Evolutionary conservation across 306 rosid species (phyloP).

Genomic region (Lagenaria siceraria): DNA sequence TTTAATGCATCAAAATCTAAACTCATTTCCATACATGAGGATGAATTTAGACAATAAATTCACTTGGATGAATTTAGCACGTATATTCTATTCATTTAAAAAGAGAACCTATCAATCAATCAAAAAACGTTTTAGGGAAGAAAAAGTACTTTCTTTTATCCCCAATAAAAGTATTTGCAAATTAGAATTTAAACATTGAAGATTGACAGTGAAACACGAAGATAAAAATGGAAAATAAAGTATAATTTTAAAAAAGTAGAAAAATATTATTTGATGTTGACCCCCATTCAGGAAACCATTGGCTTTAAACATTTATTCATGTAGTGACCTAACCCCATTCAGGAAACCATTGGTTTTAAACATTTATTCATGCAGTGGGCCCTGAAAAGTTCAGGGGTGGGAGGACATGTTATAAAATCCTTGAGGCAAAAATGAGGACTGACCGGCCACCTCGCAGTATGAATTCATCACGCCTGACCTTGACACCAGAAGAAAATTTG

Average conservation of each 20-base stretch:
- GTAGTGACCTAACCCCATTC: background rate
- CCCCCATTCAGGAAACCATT: background rate
- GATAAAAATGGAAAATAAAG: background rate
- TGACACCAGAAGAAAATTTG: conserved; percentile 36
- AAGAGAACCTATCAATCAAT: background rate
- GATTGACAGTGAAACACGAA: background rate
- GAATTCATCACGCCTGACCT: conserved; percentile 47
- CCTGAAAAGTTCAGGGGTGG: background rate
- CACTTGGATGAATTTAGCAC: background rate
- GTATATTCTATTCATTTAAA: background rate
- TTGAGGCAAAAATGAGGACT: conserved; percentile 11
- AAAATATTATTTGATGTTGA: background rate
- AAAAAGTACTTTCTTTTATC: background rate
- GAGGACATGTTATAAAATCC: background rate
- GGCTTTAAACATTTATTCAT: background rate
- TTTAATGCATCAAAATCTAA: background rate
- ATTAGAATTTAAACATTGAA: background rate
- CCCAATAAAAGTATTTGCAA: background rate
- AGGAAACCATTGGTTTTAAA: background rate
- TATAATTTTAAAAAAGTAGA: background rate
- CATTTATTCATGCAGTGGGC: background rate
- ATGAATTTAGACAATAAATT: background rate
- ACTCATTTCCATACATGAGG: background rate
- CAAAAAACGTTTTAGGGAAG: background rate
- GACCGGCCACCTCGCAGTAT: conserved; percentile 74